Evolutionary conservation across 495 filamentous ascomycete species (phyloP).

Genomic region (Podospora bellae-mahoneyi): DNA sequence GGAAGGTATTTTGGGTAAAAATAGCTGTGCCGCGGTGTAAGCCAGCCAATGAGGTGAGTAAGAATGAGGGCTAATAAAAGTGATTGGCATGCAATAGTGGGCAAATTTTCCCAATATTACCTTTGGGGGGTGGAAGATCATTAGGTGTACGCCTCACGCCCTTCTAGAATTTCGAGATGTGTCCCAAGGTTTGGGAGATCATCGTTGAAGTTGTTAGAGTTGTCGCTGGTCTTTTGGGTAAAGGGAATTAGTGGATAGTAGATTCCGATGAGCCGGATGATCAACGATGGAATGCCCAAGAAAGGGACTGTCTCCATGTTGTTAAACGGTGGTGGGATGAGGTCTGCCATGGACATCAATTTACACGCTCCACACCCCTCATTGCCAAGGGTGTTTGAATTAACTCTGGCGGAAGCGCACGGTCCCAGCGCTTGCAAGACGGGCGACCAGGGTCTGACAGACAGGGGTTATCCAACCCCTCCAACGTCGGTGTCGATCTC

Average conservation of each 20-base stretch:
- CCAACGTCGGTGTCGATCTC: slow-evolving; percentile 14
- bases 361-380: neutral
- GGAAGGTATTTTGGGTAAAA: slow-evolving; percentile 21
- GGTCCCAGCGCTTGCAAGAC: slow-evolving; percentile 27
- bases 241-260: neutral
- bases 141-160: neutral
- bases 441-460: slow-evolving; percentile 12
- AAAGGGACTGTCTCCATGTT: neutral
- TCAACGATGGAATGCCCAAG: neutral
- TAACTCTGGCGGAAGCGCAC: slow-evolving; percentile 13
- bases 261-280: neutral
- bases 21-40: slow-evolving; percentile 5
- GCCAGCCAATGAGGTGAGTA: slow-evolving; percentile 3
- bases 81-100: neutral
- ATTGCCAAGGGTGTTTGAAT: neutral
- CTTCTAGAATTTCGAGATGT: neutral
- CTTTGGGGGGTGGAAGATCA: neutral
- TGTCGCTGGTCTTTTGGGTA: neutral
- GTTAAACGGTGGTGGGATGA: neutral
- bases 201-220: neutral
- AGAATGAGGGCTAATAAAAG: slow-evolving; percentile 17
- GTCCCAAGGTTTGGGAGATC: neutral
- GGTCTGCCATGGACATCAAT: neutral
- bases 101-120: slow-evolving; percentile 19
- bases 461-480: slow-evolving; percentile 26